Base-by-base conservation (phyloP, 768 basidiomycete species). In the Calocybe gangraenosa region DNA sequence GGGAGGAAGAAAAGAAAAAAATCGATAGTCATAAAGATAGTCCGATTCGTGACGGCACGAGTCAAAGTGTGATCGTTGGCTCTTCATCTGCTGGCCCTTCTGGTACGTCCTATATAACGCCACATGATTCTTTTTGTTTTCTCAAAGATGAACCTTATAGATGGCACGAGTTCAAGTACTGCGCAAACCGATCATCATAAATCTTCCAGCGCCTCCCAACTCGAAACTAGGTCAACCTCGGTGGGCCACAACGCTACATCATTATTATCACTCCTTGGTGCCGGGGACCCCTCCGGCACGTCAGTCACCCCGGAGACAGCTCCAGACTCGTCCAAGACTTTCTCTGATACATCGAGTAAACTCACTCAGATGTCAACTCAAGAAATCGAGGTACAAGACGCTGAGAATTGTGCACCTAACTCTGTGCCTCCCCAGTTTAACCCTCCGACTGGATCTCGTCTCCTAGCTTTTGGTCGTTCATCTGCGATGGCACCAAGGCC, bases 1-100 rank as follows among this genome's bases (percentile, higher is more conserved):
- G 78, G 48, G 87, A 87, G 54, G 81, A 87, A 49, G 69, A 73
- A 47, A 73, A 67, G 52, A 73, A 70, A 51, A 65, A 61, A 38
- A 50, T 46, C 0, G 68, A 70, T 14, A 50, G 46, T 21, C 38
- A 28, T 28, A 5, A 42, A 30, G 52, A 52, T 30, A 37, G 35
- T 21, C 46, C 11, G 25, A 41, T 30, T 37, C 37, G 42, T 47
- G 42, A 25, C 28, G 34, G n/a, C 14, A 11, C 25, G 11, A 11
- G 11, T 5, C 25, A 28, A 28, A 28, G 11, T 28, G 25, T 28
- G 25, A 11, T 11, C 5, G 25, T 28, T 11, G 11, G 25, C 25
- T 28, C 25, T 28, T 11, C 11, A 6, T 28, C 25, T 6, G 11
- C 5, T 5, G 25, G 6, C 25, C 25, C 25, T 5, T 11, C 25